Evolutionary conservation across 768 basidiomycete genomes (phyloP), one percentile per base, ranked within the genome.

Genomic region (Naganishia onofrii): DNA sequence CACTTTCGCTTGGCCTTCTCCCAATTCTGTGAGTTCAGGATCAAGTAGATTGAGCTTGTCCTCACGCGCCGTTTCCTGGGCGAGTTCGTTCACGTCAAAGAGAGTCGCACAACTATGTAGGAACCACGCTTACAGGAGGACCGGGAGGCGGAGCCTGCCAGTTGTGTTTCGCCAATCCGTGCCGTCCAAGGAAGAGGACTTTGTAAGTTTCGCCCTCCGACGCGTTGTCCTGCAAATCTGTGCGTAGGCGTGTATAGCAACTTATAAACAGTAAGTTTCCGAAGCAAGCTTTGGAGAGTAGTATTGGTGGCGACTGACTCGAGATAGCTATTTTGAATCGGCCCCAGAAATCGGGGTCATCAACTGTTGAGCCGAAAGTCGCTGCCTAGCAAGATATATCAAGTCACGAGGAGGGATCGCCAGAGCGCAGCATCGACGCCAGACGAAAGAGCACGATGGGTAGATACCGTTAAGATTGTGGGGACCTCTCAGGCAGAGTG

Each of bases 81-180:
- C 34, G 6, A 36, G 8, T 17, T 34, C 28, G 12, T 32, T 8
- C 6, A 32, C 8, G 28, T 56, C 29, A 31, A 56, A 7, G 1
- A 7, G 8, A 31, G 29, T 26, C 13, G 19, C 56, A 34, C 28
- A 10, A 28, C 21, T 36, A 36, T n/a, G 17, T 36, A 10, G 15
- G 42, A 2, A 42, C 13, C 15, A 34, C 13, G n/a, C 54, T 56
- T 58, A 58, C 57, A 17, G 57, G 57, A 12, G 31, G n/a, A 21
- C 32, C n/a, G 21, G 57, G 34, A 34, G 57, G 55, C 12, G 57
- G 57, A 17, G 57, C 57, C 5, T 9, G 17, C 48, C 71, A 74
- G 55, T 80, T 80, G 65, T 80, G 77, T 72, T 72, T 74, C n/a
- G 77, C 79, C 70, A 78, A 74, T 23, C 79, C 79, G 51, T 78